These are phyloP conservation scores for Iodosphaeria phyllophila DNA, from an alignment of 2,329 filamentous ascomycete species.

Conservation along the genomic window DNA sequence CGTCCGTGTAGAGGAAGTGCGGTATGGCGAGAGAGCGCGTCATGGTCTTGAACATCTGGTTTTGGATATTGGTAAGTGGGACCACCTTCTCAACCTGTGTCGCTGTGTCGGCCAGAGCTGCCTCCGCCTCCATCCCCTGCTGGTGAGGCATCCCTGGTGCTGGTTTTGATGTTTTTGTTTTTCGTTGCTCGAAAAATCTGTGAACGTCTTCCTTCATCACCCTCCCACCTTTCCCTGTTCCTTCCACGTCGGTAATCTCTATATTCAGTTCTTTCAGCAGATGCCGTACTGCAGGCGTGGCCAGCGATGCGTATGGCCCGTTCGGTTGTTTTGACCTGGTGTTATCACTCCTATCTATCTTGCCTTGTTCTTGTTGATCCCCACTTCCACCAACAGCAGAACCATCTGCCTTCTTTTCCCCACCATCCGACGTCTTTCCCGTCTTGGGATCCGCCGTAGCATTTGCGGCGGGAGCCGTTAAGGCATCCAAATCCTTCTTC, in stretches of 20 bases:
- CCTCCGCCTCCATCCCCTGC: too few species aligned
- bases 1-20: constrained; percentile 89
- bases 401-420: constrained; percentile 8
- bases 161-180: too few species aligned
- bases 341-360: too few species aligned
- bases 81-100: constrained; percentile 50
- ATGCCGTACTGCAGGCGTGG: constrained; percentile 84
- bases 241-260: constrained; percentile 59
- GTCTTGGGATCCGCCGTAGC: constrained; percentile 9
- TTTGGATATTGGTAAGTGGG: constrained; percentile 60
- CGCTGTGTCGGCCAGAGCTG: constrained; percentile 13
- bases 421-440: too few species aligned
- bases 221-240: constrained; percentile 78
- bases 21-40: constrained; percentile 79
- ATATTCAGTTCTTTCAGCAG: constrained; percentile 64
- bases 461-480: constrained; percentile 16
- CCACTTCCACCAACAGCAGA: constrained; percentile 4
- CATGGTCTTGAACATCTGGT: constrained; percentile 96
- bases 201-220: constrained; percentile 87
- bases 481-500: constrained; percentile 32
- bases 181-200: constrained; percentile 39
- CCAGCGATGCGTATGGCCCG: constrained; percentile 54
- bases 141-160: too few species aligned
- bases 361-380: too few species aligned
- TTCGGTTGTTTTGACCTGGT: constrained; percentile 17